Base-by-base conservation (phyloP, 2,329 filamentous ascomycete genomes). In the Nigrograna mackinnonii region DNA sequence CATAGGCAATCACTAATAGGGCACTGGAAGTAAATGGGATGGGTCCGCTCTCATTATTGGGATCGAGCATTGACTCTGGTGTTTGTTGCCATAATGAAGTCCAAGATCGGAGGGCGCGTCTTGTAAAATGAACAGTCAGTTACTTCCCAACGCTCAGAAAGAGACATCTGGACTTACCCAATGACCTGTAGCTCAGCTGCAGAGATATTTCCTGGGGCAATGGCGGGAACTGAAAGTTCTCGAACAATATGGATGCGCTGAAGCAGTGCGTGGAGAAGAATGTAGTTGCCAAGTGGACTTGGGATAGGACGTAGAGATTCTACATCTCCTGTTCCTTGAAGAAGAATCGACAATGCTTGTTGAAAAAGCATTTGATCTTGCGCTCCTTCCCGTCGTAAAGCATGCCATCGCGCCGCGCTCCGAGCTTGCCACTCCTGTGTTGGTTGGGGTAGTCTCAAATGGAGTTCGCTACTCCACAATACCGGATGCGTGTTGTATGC, bases 1-100 rank as follows among this genome's bases (percentile, higher is more conserved):
- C 68, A 42, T 77, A 77, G 1, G 75, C 75, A 0, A 78, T 64
- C 0, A 70, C 70, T 0, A 77, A 60, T 0, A 77, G 62, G 0
- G 74, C 71, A 36, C 70, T 75, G 2, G 74, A 77, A 0, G 73
- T 77, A 44, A 68, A 68, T 0, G 64, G 62, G 4, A 68, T 63
- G 0, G 66, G 66, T 0, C 66, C 64, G 33, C 63, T 66, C 12
- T 62, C 57, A 35, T 68, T 66, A 35, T 65, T 65, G 1, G 64
- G 64, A 30, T 69, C 66, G 0, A 68, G 52, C 12, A 61, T 66
- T 0, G 62, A 66, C 42, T 68, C 64, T 1, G 64, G 62, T 2
- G 62, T 60, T 22, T 62, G 61, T 38, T 63, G 61, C 62, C 64
- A 67, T 5, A 63, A 46, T 1, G 58, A 60, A 6, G 64, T 66